phyloP scores from a whole-genome alignment of 192 early-diverging fungal species.

The Gryganskiella cystojenkinii region DNA sequence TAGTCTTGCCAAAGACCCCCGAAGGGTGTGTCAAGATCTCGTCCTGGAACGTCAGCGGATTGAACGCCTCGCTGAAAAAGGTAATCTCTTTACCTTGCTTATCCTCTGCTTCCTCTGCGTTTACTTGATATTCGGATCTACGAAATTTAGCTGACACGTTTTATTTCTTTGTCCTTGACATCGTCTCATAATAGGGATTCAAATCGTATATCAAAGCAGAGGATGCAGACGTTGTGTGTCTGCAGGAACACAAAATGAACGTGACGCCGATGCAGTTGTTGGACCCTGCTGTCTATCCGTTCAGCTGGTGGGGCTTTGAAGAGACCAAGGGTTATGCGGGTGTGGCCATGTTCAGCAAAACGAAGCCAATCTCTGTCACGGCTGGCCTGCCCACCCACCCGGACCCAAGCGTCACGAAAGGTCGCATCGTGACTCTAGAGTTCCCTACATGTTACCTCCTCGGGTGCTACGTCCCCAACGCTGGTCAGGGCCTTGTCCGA shows the following conservation, averaged over 20 bases:
- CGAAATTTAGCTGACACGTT: too few relatives aligned
- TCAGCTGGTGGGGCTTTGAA: slow-evolving; percentile 75
- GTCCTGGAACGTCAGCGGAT: slow-evolving; percentile 84
- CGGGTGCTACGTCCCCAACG: slow-evolving; percentile 84
- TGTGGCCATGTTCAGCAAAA: slow-evolving; percentile 81
- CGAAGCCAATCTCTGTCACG: slow-evolving; percentile 69
- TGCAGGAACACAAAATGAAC: slow-evolving; percentile 91
- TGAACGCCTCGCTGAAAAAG: slow-evolving; percentile 82
- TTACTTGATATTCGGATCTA: not conserved
- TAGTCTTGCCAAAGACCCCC: slow-evolving; percentile 62
- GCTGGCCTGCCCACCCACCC: slow-evolving; percentile 69
- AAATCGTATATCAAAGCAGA: slow-evolving; percentile 78
- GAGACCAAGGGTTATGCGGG: slow-evolving; percentile 88
- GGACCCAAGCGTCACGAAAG: slow-evolving; percentile 58
- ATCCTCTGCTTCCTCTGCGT: not conserved
- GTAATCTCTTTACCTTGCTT: slow-evolving; percentile 17
- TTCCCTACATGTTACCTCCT: slow-evolving; percentile 74
- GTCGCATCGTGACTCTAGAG: slow-evolving; percentile 78
- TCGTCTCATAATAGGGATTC: slow-evolving; percentile 62
- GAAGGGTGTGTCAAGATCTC: slow-evolving; percentile 70
- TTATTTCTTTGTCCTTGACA: not conserved
- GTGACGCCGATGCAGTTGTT: slow-evolving; percentile 68
- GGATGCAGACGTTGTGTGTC: slow-evolving; percentile 81
- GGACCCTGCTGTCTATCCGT: slow-evolving; percentile 71
- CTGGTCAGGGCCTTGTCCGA: slow-evolving; percentile 76